Percentiles rank a stretch among this genome's conserved stretches.
Evolutionary conservation across 2,329 filamentous ascomycete species (phyloP).

Genomic region (Seiridium unicorne): DNA sequence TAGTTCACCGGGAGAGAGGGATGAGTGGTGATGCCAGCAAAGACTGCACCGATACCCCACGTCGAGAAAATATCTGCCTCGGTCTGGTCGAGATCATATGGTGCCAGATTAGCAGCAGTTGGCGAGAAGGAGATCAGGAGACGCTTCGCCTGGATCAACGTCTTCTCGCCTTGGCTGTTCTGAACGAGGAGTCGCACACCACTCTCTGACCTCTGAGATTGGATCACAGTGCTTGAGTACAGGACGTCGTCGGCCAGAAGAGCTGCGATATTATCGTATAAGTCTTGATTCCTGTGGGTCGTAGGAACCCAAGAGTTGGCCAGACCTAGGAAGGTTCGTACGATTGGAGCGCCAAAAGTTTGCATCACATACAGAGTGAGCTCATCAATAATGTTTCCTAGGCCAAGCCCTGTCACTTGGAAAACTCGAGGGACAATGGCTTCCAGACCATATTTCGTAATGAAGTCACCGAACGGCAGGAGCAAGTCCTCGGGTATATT

Average conservation of each 20-base stretch:
- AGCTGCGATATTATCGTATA: slow-evolving; percentile 35
- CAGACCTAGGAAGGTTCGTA: slow-evolving; percentile 27
- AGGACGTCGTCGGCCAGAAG: slow-evolving; percentile 35
- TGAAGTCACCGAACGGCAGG: slow-evolving; percentile 45
- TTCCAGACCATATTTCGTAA: slow-evolving; percentile 43
- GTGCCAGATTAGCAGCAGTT: slow-evolving; percentile 24
- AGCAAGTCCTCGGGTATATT: slow-evolving; percentile 43
- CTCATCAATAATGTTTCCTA: slow-evolving; percentile 39
- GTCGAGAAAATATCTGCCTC: slow-evolving; percentile 30
- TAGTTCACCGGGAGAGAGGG: slow-evolving; percentile 25
- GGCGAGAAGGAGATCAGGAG: slow-evolving; percentile 36
- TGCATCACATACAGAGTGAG: slow-evolving; percentile 47
- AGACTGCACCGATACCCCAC: slow-evolving; percentile 29
- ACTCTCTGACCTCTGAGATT: slow-evolving; percentile 23
- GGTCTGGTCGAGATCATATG: slow-evolving; percentile 28
- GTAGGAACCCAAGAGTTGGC: slow-evolving; percentile 28
- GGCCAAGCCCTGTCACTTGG: slow-evolving; percentile 37
- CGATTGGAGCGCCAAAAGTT: slow-evolving; percentile 33
- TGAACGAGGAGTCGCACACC: slow-evolving; percentile 29
- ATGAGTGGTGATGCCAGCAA: slow-evolving; percentile 28
- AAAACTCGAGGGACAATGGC: slow-evolving; percentile 39
- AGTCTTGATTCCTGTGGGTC: slow-evolving; percentile 34
- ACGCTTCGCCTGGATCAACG: slow-evolving; percentile 28
- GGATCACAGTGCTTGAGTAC: slow-evolving; percentile 31
- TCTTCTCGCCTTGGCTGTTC: slow-evolving; percentile 17